Conservation (phyloP, 495 filamentous ascomycete genomes). For the Haplographium delicatum region DNA sequence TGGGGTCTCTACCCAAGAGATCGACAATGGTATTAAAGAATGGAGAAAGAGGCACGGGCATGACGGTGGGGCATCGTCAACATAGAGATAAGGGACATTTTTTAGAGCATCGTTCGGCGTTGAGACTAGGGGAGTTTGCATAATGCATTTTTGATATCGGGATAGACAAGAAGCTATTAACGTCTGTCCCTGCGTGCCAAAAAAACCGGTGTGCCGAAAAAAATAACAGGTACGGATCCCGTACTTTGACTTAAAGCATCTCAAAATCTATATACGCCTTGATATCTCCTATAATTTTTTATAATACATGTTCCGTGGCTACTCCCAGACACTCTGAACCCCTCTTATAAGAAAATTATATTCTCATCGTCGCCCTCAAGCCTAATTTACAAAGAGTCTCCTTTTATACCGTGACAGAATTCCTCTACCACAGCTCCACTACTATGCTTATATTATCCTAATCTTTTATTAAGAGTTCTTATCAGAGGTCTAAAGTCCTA, state of each 20-base stretch:
- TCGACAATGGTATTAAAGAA: constrained; percentile 72
- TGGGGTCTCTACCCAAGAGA: constrained; percentile 71
- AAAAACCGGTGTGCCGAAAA: constrained; percentile 22
- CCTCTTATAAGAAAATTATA: not conserved
- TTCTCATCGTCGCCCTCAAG: not conserved
- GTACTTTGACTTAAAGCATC: constrained; percentile 19
- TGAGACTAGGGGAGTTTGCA: not conserved
- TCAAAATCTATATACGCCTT: constrained; percentile 14
- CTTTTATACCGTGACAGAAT: too few species aligned
- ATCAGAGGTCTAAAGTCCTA: not conserved
- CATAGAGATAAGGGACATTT: not conserved
- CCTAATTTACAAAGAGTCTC: not conserved
- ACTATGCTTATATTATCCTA: not conserved
- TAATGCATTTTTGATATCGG: not conserved
- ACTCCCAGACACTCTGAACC: not conserved
- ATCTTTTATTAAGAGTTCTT: not conserved
- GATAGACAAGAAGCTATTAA: not conserved
- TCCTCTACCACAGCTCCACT: too few species aligned
- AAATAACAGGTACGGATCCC: constrained; percentile 24
- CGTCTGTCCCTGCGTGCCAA: constrained; percentile 11
- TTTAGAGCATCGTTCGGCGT: not conserved
- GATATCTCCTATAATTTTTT: constrained; percentile 1
- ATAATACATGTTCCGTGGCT: not conserved
- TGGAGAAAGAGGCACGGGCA: constrained; percentile 72
- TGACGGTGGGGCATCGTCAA: not conserved